Evolutionary conservation across 371 early-diverging fungal genomes (phyloP).

Genomic region (Mucor plumbeus): DNA sequence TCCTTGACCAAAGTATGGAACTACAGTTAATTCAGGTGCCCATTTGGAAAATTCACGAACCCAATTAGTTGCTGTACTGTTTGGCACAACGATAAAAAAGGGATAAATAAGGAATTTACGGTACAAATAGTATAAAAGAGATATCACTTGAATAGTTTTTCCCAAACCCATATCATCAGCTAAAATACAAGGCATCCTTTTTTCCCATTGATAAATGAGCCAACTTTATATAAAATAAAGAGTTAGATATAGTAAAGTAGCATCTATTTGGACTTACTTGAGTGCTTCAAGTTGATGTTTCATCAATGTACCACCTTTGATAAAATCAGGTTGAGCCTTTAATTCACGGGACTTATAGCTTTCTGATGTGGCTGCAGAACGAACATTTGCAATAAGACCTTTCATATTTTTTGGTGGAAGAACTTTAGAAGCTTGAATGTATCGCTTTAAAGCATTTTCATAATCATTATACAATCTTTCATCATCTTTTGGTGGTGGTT

Average conservation of each 20-base stretch:
- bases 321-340: conserved; percentile 66
- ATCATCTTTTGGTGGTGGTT: conserved; percentile 30
- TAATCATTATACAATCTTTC: conserved; percentile 47
- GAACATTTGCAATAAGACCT: conserved; percentile 38
- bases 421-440: conserved; percentile 36
- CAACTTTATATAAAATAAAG: conserved; percentile 53
- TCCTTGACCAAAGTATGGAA: conserved; percentile 57
- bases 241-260: background rate
- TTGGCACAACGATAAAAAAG: conserved; percentile 86
- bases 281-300: conserved; percentile 88
- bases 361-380: conserved; percentile 35
- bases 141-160: conserved; percentile 90
- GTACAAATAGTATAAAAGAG: conserved; percentile 68
- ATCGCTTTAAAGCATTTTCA: conserved; percentile 41
- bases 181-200: conserved; percentile 70
- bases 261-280: conserved; percentile 54
- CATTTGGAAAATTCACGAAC: conserved; percentile 79
- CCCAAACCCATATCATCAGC: conserved; percentile 97
- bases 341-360: conserved; percentile 49
- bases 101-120: conserved; percentile 66
- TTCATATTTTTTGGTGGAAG: conserved; percentile 42
- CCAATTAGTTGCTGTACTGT: conserved; percentile 85
- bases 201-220: conserved; percentile 75
- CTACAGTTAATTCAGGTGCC: conserved; percentile 73
- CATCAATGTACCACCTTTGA: conserved; percentile 72